These are phyloP conservation scores for Monilinia laxa DNA, from an alignment of 2,329 filamentous ascomycete genomes.

Conservation along the genomic window DNA sequence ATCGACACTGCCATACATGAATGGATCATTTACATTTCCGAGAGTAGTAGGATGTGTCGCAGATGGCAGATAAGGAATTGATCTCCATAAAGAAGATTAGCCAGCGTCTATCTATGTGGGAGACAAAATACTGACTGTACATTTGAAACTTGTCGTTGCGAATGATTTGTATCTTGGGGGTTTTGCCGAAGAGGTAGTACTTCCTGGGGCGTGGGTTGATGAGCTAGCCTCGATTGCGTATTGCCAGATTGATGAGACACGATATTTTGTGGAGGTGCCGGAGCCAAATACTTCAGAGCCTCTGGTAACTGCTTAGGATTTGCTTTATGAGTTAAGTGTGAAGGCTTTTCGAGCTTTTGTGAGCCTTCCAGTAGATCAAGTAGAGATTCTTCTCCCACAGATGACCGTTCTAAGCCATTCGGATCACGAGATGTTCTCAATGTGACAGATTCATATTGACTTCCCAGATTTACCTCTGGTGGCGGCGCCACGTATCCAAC, in stretches of 20 bases:
- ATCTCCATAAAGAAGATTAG: slow-evolving; percentile 8
- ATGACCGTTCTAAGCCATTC: slow-evolving; percentile 11
- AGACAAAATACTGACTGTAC: slow-evolving; percentile 16
- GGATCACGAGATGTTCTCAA: slow-evolving; percentile 10
- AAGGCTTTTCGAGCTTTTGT: background rate
- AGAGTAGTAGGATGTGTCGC: background rate
- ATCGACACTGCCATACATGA: slow-evolving; percentile 13
- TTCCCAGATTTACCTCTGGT: background rate
- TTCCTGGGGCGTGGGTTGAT: background rate
- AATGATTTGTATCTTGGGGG: background rate
- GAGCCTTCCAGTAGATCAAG: slow-evolving; percentile 13
- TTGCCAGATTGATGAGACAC: slow-evolving; percentile 1
- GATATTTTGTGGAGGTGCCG: background rate
- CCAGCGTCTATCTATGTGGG: background rate
- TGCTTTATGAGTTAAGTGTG: background rate
- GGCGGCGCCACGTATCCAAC: background rate
- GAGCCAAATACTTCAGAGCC: slow-evolving; percentile 22
- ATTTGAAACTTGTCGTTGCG: slow-evolving; percentile 8
- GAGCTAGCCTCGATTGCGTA: background rate
- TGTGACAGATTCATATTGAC: background rate
- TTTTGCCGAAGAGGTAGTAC: slow-evolving; percentile 4
- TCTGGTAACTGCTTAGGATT: slow-evolving; percentile 20
- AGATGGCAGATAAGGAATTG: background rate
- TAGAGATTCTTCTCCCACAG: slow-evolving; percentile 13
- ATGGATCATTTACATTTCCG: background rate